These are phyloP conservation scores for Globisporangium nagaii DNA, from an alignment of 352 stramenopile species.

Conservation along the genomic window DNA sequence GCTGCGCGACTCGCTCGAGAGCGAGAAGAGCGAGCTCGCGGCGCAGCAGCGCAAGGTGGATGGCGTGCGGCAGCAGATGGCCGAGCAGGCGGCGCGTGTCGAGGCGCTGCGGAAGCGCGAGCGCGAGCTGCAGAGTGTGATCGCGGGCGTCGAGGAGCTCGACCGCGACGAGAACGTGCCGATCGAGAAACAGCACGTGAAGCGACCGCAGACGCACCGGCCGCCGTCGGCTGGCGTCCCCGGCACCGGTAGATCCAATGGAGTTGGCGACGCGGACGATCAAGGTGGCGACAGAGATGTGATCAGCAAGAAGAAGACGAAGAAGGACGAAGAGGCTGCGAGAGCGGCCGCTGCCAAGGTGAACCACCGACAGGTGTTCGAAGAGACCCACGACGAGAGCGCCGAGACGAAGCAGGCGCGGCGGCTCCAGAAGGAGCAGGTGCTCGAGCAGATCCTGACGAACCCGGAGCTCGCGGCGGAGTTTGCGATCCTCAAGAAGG, in stretches of 20 bases:
- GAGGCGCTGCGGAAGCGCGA: constrained; percentile 15
- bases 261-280: constrained; percentile 7
- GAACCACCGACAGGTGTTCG: constrained; percentile 39
- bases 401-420: constrained; percentile 7
- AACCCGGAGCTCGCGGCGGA: constrained; percentile 37
- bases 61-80: constrained; percentile 13
- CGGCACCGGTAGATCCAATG: neutral
- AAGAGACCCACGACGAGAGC: constrained; percentile 21
- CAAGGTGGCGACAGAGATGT: constrained; percentile 1
- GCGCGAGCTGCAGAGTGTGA: constrained; percentile 37
- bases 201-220: constrained; percentile 29
- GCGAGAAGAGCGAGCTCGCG: constrained; percentile 18
- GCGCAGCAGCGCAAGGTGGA: constrained; percentile 16
- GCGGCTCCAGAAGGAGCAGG: constrained; percentile 41
- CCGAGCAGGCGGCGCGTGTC: neutral
- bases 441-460: constrained; percentile 37
- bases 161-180: constrained; percentile 50
- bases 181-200: constrained; percentile 55
- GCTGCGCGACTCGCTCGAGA: constrained; percentile 27
- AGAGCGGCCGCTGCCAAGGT: neutral
- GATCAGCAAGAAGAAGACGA: constrained; percentile 6
- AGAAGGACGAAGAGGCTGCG: neutral
- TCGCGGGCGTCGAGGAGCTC: constrained; percentile 60
- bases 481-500: constrained; percentile 62
- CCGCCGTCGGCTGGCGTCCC: constrained; percentile 22